Conservation (phyloP, 371 early-diverging fungal species). For the Zychaea mexicana region DNA sequence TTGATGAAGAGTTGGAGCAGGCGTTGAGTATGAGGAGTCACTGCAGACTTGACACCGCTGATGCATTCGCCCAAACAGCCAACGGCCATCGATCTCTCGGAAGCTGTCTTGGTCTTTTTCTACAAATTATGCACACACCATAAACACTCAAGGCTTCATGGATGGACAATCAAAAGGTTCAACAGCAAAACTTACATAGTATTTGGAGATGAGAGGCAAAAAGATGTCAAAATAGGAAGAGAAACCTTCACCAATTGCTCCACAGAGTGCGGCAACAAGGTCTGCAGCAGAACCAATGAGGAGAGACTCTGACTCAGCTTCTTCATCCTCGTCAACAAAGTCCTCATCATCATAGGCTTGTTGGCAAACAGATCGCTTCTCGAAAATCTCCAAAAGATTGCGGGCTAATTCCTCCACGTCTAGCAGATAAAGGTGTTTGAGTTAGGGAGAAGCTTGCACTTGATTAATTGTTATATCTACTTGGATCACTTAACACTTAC, state of each 20-base stretch:
- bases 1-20: conserved; percentile 65
- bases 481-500: too few species aligned
- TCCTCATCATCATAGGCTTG: conserved; percentile 76
- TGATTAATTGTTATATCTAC: too few species aligned
- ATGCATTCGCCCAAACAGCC: conserved; percentile 87
- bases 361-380: conserved; percentile 84
- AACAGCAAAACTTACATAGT: conserved; percentile 59
- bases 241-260: conserved; percentile 75
- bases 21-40: conserved; percentile 79
- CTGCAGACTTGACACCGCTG: conserved; percentile 69
- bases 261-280: conserved; percentile 77
- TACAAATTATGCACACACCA: too few species aligned
- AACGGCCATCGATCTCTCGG: conserved; percentile 89
- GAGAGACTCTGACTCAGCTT: conserved; percentile 83
- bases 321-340: conserved; percentile 75
- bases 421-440: conserved; percentile 4
- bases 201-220: conserved; percentile 80
- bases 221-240: conserved; percentile 74
- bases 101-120: conserved; percentile 67
- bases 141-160: too few species aligned
- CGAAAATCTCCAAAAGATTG: conserved; percentile 68
- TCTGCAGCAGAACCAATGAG: conserved; percentile 84
- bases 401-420: conserved; percentile 63
- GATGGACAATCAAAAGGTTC: background rate
- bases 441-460: too few species aligned